Evolutionary conservation across 345 rosid species (phyloP).

Genomic region (Rhizophora mangle): DNA sequence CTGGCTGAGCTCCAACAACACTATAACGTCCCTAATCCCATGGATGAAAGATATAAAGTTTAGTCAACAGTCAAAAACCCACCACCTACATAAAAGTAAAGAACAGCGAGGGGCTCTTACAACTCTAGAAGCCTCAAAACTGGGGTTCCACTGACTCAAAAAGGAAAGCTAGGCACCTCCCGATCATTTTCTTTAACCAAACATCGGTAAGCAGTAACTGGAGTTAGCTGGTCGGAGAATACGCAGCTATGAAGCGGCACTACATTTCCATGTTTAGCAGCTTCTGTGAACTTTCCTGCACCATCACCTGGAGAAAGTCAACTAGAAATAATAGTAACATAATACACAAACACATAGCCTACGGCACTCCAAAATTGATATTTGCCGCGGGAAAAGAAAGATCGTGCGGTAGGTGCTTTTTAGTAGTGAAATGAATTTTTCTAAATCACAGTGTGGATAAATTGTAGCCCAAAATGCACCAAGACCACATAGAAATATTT

Average conservation of each 20-base stretch:
- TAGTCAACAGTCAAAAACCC: not conserved
- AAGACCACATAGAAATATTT: too few relatives aligned
- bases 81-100: not conserved
- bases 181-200: conserved; percentile 78
- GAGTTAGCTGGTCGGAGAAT: conserved; percentile 88
- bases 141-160: conserved; percentile 84
- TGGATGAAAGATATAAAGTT: conserved; percentile 17
- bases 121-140: conserved; percentile 49
- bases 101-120: conserved; percentile 34
- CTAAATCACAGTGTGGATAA: too few relatives aligned
- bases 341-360: not conserved
- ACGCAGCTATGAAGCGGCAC: conserved; percentile 68
- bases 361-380: conserved; percentile 2
- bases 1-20: conserved; percentile 82
- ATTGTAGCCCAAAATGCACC: too few relatives aligned
- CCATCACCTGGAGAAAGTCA: conserved; percentile 37
- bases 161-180: conserved; percentile 82
- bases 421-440: too few relatives aligned
- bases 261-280: conserved; percentile 55
- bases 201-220: conserved; percentile 83
- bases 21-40: conserved; percentile 66
- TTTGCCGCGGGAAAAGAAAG: too few relatives aligned
- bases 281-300: conserved; percentile 48
- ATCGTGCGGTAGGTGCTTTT: too few relatives aligned
- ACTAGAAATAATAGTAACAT: conserved; percentile 3